Evolutionary conservation across 2,329 filamentous ascomycete species (phyloP), one percentile per base, ranked within the genome.

Genomic region (Colletotrichum tabaci): DNA sequence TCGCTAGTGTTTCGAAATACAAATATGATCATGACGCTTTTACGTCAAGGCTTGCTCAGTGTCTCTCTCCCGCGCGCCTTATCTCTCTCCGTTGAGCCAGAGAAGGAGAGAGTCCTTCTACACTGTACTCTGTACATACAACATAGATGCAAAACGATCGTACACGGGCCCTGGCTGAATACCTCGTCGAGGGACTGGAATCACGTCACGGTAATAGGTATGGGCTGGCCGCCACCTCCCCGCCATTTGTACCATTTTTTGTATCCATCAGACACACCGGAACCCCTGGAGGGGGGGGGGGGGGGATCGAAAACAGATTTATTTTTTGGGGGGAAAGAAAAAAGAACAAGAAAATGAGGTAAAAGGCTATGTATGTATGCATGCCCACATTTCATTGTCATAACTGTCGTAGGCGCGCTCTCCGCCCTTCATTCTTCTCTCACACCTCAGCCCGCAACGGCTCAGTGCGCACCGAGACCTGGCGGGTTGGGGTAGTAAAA

Each of bases 401-500:
- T 64, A 23, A 47, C 23, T 23, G 8, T 23, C 40, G 49, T 63
- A n/a, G 9, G 12, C 21, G 12, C 9, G 35, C 35, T 10, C 26
- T 15, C n/a, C 47, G 30, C 44, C 9, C 21, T 50, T 15, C n/a
- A 15, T 9, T 46, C 4, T 62, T n/a, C 9, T 13, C 7, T 13
- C 6, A 21, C 26, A 46, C 5, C 30, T 13, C 13, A 10, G 10
- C 16, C 5, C 13, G 49, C 58, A 6, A 40, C 49, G 10, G 15
- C 35, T 66, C 26, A 60, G 18, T 70, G 67, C 46, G 49, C 56
- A 21, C 71, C 71, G 30, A 74, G 46, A 7, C 53, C 68, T 1
- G 53, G 63, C 15, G 82, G 81, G 69, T 88, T 85, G 3, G 88
- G 89, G 74, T 87, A 90, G 76, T 87, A 89, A 73, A 82, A 88